Base-by-base conservation (phyloP, 129 eudicot genomes). In the Deinandra increscens region DNA sequence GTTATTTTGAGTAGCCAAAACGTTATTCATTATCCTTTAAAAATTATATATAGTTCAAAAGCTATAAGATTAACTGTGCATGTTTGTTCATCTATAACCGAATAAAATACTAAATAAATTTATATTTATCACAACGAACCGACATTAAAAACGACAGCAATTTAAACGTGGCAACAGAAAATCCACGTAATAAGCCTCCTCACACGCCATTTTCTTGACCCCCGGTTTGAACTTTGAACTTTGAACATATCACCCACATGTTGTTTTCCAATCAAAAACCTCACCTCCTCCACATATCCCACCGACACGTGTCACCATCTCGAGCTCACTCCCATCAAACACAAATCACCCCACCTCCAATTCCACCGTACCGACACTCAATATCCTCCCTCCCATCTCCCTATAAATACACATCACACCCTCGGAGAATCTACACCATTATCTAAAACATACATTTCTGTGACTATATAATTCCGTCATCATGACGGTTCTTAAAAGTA, bases 251-350 rank as follows among this genome's bases (percentile, higher is more conserved):
- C 70, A 73, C 70, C 61, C 69, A 64, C 78, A 74, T 36, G 58
- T 60, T 64, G 46, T 60, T 73, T 75, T 33, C 68, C 80, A 69
- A 62, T 77, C 71, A 77, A 77, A 77, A 62, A 41, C 72, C 68
- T 34, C 76, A 69, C 39, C 51, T 64, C 71, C 39, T 71, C 60
- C 60, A 64, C 66, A 70, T 7, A 70, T 42, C 22, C 44, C 37
- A 10, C 17, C 10, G 33, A 31, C 78, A 78, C 78, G 63, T 66
- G 78, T 78, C 78, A 66, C 5, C 73, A 9, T 23, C 67, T 56
- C 68, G 26, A 54, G 14, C 69, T 34, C 50, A 29, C 73, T 39
- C 54, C 58, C 68, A n/a, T 51, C 23, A 53, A 3, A 43, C 34
- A 12, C 71, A 65, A 9, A 64, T 54, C 50, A 7, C 51, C 51